phyloP scores from a whole-genome alignment of 2,329 filamentous ascomycete species.

The Aspergillus ustus region DNA sequence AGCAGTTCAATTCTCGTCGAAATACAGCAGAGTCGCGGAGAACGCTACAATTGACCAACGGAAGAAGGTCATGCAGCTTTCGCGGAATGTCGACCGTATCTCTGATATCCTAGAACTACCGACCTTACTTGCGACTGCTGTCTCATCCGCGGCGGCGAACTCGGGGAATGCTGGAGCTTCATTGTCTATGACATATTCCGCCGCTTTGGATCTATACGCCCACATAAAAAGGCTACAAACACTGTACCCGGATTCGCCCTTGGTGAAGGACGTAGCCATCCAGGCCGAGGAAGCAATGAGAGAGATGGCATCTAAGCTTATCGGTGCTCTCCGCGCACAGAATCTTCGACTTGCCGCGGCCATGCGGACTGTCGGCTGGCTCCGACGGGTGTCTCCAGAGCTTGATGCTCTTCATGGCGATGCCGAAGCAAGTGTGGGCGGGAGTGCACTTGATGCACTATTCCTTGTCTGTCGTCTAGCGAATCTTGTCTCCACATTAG shows the following conservation, averaged over 20 bases:
- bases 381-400: conserved; percentile 84
- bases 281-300: conserved; percentile 89
- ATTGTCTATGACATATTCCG: conserved; percentile 75
- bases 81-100: conserved; percentile 85
- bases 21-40: conserved; percentile 75
- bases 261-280: conserved; percentile 72
- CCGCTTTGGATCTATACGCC: conserved; percentile 87
- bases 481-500: conserved; percentile 77
- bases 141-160: conserved; percentile 49
- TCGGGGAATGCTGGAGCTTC: conserved; percentile 48
- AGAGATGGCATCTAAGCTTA: conserved; percentile 82
- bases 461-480: conserved; percentile 86
- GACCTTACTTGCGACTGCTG: conserved; percentile 77
- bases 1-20: conserved; percentile 78
- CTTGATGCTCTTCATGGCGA: conserved; percentile 57
- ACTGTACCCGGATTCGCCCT: conserved; percentile 77
- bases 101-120: conserved; percentile 92
- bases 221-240: conserved; percentile 86
- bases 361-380: conserved; percentile 88
- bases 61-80: conserved; percentile 78
- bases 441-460: conserved; percentile 77
- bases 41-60: conserved; percentile 73
- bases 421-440: conserved; percentile 39
- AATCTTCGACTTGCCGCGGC: conserved; percentile 86
- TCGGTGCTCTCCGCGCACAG: conserved; percentile 75